A percentile compares a stretch with the other conserved stretches of the same genome.
phyloP scores from a whole-genome alignment of 257 asterid species.

The Hygrophila difformis region DNA sequence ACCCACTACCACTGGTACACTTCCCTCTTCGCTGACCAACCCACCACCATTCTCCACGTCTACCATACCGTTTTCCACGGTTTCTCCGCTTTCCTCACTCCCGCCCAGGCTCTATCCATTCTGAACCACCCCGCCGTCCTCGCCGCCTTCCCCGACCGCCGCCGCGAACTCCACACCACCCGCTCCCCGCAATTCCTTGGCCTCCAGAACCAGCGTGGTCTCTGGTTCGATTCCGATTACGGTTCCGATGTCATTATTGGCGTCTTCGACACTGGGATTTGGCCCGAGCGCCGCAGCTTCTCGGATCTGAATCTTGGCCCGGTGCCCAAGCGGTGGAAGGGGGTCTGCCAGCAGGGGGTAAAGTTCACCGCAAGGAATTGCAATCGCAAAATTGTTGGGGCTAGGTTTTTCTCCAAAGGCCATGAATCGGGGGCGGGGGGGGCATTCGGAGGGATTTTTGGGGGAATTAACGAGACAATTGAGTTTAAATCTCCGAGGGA shows the following conservation, averaged over 20 bases:
- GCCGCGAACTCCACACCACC: conserved; percentile 85
- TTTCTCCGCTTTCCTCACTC: conserved; percentile 73
- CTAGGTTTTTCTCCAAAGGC: conserved; percentile 74
- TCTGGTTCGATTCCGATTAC: conserved; percentile 90
- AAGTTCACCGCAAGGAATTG: conserved; percentile 42
- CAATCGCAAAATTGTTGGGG: conserved; percentile 74
- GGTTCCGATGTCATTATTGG: conserved; percentile 89
- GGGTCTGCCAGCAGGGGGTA: conserved; percentile 56
- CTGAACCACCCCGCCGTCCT: conserved; percentile 67
- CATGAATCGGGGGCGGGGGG: conserved; percentile 65
- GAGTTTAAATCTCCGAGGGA: conserved; percentile 85
- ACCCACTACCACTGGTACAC: conserved; percentile 94
- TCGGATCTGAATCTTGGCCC: conserved; percentile 87
- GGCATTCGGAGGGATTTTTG: conserved; percentile 61
- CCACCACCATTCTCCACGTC: conserved; percentile 61
- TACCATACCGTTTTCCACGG: conserved; percentile 91
- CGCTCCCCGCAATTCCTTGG: conserved; percentile 97
- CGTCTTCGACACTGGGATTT: conserved; percentile 80
- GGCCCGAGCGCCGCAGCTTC: conserved; percentile 96
- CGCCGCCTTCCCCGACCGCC: conserved; percentile 70
- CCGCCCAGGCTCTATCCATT: conserved; percentile 46
- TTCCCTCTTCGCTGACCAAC: conserved; percentile 59
- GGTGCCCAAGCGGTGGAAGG: conserved; percentile 76
- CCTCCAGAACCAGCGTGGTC: conserved; percentile 72
- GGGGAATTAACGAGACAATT: conserved; percentile 70